Base-by-base conservation (phyloP, 2,329 filamentous ascomycete species). In the Chrysosporium keratinophilum region DNA sequence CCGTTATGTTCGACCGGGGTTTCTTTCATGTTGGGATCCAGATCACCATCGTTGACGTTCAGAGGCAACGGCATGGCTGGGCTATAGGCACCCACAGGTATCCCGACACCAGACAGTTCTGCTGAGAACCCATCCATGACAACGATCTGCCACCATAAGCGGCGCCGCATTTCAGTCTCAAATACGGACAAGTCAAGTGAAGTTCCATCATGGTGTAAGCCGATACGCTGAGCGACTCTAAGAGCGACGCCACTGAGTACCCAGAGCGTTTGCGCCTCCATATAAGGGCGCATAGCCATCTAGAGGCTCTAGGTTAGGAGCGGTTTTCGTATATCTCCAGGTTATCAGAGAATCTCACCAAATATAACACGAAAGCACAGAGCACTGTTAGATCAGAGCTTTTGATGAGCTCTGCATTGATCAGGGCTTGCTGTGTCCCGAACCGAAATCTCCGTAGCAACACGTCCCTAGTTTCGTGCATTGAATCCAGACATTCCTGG, bases 141-240 rank as follows among this genome's bases (percentile, higher is more conserved):
- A 12, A 84, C 75, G 14, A 89, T 73, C 33, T 81, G 79, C 84
- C 84, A 88, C 84, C 84, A 88, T 1, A 88, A 70, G 37, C 85
- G 76, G 48, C 84, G 78, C n/a, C 84, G 78, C 67, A 85, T 78
- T 67, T 88, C 84, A 2, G 80, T 77, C 61, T 88, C 83, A 52
- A 85, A 33, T 73, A 77, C 2, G 68, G 63, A 58, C 34, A 59
- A 64, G 61, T 64, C 68, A 60, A 57, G 65, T 60, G 78, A 73
- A 1, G 70, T 71, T 1, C 78, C 74, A 62, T 88, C 84, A 39
- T 74, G 76, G 58, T 87, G 81, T n/a, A 87, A 72, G 3, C 83
- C 83, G 69, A 88, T 78, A 3, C 82, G 77, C 61, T 84, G 80
- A 10, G 80, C 84, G 49, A 85, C 79, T 50, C 84, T 81, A 23